Percentiles rank a stretch among this genome's conserved stretches.
Conservation (phyloP, 305 asterid genomes). For the Galium porrigens region DNA sequence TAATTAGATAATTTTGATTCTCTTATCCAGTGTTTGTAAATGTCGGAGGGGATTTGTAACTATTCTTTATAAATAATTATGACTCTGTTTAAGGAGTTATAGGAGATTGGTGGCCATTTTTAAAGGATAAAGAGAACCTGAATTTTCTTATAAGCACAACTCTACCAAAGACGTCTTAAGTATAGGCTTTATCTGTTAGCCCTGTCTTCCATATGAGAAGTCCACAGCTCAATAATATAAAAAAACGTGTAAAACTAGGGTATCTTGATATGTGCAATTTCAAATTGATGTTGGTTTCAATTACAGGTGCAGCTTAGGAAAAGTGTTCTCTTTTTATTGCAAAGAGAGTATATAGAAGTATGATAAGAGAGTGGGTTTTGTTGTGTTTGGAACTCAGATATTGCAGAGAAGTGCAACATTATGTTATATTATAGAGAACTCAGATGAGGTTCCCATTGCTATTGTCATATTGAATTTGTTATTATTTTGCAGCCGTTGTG, state of each 20-base stretch:
- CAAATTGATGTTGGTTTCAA: too few relatives aligned
- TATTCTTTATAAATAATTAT: neutral
- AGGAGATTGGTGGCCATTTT: neutral
- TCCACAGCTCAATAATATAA: neutral
- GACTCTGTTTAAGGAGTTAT: neutral
- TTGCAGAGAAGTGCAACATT: neutral
- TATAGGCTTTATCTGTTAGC: neutral
- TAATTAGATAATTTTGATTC: neutral
- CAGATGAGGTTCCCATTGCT: neutral
- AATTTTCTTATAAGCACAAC: neutral
- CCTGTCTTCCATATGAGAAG: neutral
- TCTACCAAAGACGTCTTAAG: neutral
- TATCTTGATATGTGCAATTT: too few relatives aligned
- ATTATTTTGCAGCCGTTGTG: conserved; percentile 32
- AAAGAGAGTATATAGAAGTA: too few relatives aligned
- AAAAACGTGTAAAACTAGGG: too few relatives aligned
- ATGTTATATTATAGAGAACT: neutral
- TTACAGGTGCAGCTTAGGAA: too few relatives aligned
- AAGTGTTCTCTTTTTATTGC: too few relatives aligned
- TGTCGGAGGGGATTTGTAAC: neutral
- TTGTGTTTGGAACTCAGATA: neutral
- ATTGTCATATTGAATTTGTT: neutral
- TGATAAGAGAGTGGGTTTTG: too few relatives aligned
- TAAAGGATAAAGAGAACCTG: neutral
- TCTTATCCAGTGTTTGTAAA: too few relatives aligned